These are phyloP conservation scores for Aspergillus ellipticus DNA, from an alignment of 495 filamentous ascomycete species.

Conservation along the genomic window DNA sequence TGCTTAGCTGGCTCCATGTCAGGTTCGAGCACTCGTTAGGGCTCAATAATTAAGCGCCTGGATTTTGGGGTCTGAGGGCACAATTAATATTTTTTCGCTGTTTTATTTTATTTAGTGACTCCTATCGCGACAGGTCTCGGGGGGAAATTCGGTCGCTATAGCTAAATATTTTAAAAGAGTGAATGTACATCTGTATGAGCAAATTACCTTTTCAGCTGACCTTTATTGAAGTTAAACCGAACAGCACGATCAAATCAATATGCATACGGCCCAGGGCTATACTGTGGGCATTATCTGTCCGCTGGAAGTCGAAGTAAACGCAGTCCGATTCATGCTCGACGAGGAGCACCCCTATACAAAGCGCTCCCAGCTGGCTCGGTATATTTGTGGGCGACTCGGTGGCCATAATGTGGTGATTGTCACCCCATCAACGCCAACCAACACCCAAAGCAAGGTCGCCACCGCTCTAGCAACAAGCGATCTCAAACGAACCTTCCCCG, in stretches of 20 bases:
- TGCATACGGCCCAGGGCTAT: not conserved
- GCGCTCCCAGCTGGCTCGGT: not conserved
- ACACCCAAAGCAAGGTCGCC: conserved; percentile 1
- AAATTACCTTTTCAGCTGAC: not conserved
- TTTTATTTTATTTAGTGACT: no score
- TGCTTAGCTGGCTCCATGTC: not conserved
- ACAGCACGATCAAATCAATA: not conserved
- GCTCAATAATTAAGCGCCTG: no score
- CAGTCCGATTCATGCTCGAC: conserved; percentile 11
- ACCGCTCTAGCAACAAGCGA: conserved; percentile 4
- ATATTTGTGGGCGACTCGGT: conserved; percentile 1
- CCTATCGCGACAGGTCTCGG: no score
- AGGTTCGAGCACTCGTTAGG: not conserved
- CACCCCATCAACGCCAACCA: conserved; percentile 10
- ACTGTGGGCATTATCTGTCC: conserved; percentile 10
- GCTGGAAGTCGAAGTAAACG: conserved; percentile 9
- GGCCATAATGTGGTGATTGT: conserved; percentile 13
- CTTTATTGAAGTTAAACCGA: no score
- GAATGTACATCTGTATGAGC: no score
- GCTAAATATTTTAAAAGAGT: no score
- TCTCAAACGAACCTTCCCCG: not conserved
- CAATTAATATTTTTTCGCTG: not conserved
- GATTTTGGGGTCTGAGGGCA: not conserved
- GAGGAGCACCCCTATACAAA: not conserved
- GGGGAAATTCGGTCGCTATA: no score